Evolutionary conservation across 2,329 filamentous ascomycete species (phyloP).

Genomic region (Cladosporium velox): DNA sequence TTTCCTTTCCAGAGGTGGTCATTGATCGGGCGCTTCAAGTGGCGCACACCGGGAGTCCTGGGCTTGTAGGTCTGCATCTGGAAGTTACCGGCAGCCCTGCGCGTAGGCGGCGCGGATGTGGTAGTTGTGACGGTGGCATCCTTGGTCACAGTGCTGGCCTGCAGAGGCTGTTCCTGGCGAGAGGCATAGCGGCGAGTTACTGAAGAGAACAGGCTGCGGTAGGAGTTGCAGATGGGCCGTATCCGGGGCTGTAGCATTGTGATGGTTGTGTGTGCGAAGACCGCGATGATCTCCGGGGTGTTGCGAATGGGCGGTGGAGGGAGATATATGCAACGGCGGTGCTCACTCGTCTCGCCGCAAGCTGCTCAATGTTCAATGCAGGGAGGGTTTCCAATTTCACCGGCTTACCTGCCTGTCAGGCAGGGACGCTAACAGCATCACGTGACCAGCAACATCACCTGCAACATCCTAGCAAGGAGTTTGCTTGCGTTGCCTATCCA

Average conservation of each 20-base stretch:
- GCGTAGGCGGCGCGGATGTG: conserved; percentile 34
- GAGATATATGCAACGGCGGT: background rate
- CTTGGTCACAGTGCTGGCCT: conserved; percentile 30
- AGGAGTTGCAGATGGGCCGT: conserved; percentile 53
- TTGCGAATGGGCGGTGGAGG: background rate
- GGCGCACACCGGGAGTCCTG: conserved; percentile 85
- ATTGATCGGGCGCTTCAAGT: conserved; percentile 89
- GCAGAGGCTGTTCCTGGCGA: conserved; percentile 18
- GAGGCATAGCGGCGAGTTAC: conserved; percentile 54
- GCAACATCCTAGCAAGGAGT: background rate
- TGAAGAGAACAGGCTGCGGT: conserved; percentile 50
- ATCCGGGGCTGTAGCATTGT: conserved; percentile 68
- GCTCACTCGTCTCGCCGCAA: background rate
- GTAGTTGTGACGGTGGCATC: conserved; percentile 33
- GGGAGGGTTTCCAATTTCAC: background rate
- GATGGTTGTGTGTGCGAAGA: conserved; percentile 17
- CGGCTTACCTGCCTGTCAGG: too few relatives aligned
- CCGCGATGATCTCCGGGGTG: background rate
- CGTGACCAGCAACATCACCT: background rate
- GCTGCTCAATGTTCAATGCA: conserved; percentile 4
- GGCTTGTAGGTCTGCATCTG: conserved; percentile 85
- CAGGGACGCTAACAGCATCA: background rate
- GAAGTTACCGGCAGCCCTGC: conserved; percentile 36
- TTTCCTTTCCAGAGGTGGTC: conserved; percentile 96
- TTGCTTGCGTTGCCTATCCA: background rate